Evolutionary conservation across 2,329 filamentous ascomycete species (phyloP), one percentile per base, ranked within the genome.

Genomic region (Colletotrichum higginsianum): DNA sequence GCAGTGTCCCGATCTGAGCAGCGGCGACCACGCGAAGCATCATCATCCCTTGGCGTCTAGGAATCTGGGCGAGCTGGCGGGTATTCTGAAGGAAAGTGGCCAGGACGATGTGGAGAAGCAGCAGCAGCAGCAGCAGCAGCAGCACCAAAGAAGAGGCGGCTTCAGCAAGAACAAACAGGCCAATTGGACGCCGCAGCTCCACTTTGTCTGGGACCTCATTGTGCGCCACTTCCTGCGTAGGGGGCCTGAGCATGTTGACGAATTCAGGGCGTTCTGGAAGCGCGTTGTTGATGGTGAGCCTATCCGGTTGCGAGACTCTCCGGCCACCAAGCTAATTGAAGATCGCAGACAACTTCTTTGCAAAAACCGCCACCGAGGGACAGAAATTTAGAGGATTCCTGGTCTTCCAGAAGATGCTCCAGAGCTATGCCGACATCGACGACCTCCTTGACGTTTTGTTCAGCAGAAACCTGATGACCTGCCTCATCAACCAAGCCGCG

Each of bases 311-410:
- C 2, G 26, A 11, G 50, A 3, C 3, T 44, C 16, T 47, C 68
- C 15, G 16, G 44, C 40, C 2, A 1, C 38, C n/a, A 7, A 30
- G 53, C 76, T 84, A 74, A 81, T 76, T 49, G 60, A 53, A 56
- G 26, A 11, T 58, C 23, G 0, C 74, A 96, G 93, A 96, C 79
- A 92, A 93, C 11, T 87, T 98, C 4, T 98, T 98, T 79, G 92
- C 94, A 7, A 90, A 92, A 67, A 90, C 89, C 13, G 92, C 95
- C 9, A 97, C 95, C 1, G 91, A 95, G 53, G 94, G 95, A 76
- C 93, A 97, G 67, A 98, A 98, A 81, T 94, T 94, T 77, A 95
- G 94, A 81, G 96, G 96, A 0, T 96, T 98, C 82, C 90, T 95
- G 77, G 88, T 98, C 2, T 94, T 98, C 77, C 91, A 92, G 76